Percentiles rank a stretch among this genome's conserved stretches.
Conservation (phyloP, 2,329 filamentous ascomycete genomes). For the Trichophaea hybrida region DNA sequence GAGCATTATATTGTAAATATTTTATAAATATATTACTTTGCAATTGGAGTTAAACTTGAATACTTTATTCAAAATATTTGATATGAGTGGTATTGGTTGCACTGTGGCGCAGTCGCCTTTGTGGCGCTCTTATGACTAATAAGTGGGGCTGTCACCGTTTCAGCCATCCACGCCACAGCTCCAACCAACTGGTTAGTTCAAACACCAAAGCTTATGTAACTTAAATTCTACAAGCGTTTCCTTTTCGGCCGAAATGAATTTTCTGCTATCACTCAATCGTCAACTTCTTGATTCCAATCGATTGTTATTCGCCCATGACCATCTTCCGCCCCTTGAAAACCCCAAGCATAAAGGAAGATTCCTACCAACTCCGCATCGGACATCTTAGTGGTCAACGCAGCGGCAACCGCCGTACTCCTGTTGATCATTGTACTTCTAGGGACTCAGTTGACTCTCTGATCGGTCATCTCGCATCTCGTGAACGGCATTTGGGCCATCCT, state of each 20-base stretch:
- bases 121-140: too few relatives aligned
- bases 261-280: background rate
- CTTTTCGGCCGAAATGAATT: background rate
- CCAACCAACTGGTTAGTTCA: too few relatives aligned
- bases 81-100: too few relatives aligned
- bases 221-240: too few relatives aligned
- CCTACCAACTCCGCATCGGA: constrained; percentile 12
- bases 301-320: constrained; percentile 12
- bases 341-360: constrained; percentile 21
- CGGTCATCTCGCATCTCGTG: constrained; percentile 20
- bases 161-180: too few relatives aligned
- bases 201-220: too few relatives aligned
- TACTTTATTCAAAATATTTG: too few relatives aligned
- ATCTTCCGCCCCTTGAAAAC: constrained; percentile 22
- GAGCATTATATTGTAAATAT: too few relatives aligned
- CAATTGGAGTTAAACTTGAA: too few relatives aligned
- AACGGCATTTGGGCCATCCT: constrained; percentile 20
- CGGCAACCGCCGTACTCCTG: constrained; percentile 21
- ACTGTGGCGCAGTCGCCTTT: too few relatives aligned
- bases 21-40: too few relatives aligned
- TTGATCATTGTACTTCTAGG: constrained; percentile 22
- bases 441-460: constrained; percentile 18
- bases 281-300: background rate
- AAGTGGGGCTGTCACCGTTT: too few relatives aligned
- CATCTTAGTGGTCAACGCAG: constrained; percentile 20